Evolutionary conservation across 192 early-diverging fungal species (phyloP), one percentile per base, ranked within the genome.

Genomic region (Hyaloraphidium curvatum): DNA sequence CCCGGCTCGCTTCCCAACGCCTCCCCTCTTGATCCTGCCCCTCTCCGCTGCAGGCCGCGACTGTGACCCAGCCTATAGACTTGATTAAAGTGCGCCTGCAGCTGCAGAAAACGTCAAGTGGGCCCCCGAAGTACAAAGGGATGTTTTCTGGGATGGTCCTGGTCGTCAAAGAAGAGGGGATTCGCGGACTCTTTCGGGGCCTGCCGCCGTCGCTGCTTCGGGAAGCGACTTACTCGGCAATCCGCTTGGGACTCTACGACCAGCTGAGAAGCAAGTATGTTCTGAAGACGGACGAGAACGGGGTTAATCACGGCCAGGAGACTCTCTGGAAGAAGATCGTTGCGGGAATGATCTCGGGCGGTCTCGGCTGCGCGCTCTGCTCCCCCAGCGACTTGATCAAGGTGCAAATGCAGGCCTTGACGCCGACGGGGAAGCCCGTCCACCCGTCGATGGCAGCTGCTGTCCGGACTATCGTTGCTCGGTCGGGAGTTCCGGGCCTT

Each of bases 161-260:
- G 16, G 23, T 63, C 25, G 39, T 43, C 23, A 28, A 31, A 14
- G 26, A 55, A 9, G 65, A 67, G 51, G 65, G 65, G 21, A 1
- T 51, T 4, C 27, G 52, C 28, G 43, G 53, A 17, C 35, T 67
- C 21, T 67, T 43, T 26, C 53, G 55, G 13, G 65, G 65, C 14
- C 21, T 67, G 16, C 30, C 55, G 23, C 40, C 65, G 2, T 52
- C 59, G 14, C 25, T 67, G 9, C 56, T 67, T 17, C 54, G 65
- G 21, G 65, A 67, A 41, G 61, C 19, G 13, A 57, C 61, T 13
- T 67, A 67, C 52, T 57, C 55, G 9, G 56, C 58, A 0, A 51
- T 67, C 16, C 55, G 65, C 14, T 63, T 67, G 58, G 65, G 61
- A n/a, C 39, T 59, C 17, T 67, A 63, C 39, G 51, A 53, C 19